phyloP scores from a whole-genome alignment of 2,329 filamentous ascomycete genomes.

The Fulvia fulva region DNA sequence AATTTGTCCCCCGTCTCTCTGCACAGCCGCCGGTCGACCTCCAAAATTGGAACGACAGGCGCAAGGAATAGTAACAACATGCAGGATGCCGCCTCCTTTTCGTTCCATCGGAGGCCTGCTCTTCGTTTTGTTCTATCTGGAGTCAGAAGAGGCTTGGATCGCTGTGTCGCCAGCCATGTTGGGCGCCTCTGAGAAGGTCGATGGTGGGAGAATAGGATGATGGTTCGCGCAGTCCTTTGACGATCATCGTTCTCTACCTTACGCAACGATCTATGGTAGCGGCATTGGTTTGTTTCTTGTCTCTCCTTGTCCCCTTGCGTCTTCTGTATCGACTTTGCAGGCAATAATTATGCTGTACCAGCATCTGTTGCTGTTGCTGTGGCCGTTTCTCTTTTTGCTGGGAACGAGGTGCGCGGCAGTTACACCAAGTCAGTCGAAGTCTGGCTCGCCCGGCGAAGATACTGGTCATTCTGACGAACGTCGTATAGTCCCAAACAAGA shows the following conservation, averaged over 20 bases:
- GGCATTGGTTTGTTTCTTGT: background rate
- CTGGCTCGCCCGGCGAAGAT: background rate
- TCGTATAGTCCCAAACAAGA: background rate
- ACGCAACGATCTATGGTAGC: background rate
- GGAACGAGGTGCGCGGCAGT: slow-evolving; percentile 1
- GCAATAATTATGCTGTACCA: background rate
- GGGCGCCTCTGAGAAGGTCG: background rate
- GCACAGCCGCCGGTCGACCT: background rate
- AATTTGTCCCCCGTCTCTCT: background rate
- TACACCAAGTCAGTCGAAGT: background rate
- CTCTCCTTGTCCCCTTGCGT: slow-evolving; percentile 2
- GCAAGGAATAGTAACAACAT: background rate
- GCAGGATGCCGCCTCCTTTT: background rate
- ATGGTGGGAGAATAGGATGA: background rate
- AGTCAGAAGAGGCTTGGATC: background rate
- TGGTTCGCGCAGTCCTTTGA: background rate
- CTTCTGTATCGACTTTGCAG: background rate
- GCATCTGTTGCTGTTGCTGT: background rate
- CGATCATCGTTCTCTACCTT: background rate
- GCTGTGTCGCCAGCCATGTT: background rate
- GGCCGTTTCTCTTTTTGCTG: background rate
- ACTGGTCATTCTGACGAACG: background rate
- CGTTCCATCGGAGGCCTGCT: background rate
- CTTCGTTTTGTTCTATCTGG: background rate
- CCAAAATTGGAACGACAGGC: background rate